Evolutionary conservation across 148 eudicot species (phyloP).

Genomic region (Cornus suecica): DNA sequence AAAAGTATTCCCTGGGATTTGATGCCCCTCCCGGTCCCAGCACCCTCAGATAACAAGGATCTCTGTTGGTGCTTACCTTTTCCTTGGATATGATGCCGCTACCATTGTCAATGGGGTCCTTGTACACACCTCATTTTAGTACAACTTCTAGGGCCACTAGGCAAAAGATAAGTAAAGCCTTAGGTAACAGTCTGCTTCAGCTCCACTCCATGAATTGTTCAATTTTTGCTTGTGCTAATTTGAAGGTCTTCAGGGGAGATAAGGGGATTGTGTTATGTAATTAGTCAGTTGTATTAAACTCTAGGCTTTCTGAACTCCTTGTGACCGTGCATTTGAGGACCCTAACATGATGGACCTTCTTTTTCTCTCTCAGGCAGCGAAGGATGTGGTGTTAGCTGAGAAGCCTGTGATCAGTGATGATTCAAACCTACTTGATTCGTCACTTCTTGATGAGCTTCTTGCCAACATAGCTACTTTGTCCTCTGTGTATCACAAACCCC

Average conservation of each 20-base stretch:
- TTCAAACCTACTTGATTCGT: slow-evolving; percentile 87
- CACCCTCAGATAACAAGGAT: too few species aligned
- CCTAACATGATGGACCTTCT: not conserved
- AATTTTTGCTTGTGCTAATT: not conserved
- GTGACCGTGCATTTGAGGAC: too few species aligned
- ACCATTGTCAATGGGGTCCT: not conserved
- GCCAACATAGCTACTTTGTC: slow-evolving; percentile 94
- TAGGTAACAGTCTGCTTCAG: not conserved
- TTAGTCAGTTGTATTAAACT: too few species aligned
- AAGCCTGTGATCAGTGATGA: slow-evolving; percentile 98
- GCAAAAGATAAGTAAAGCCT: not conserved
- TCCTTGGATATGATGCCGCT: not conserved
- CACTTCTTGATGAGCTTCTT: slow-evolving; percentile 96
- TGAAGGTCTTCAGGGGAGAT: not conserved
- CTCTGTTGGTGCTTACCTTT: too few species aligned
- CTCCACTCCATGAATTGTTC: not conserved
- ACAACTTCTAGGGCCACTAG: not conserved
- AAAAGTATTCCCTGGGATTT: too few species aligned
- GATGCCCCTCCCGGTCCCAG: too few species aligned
- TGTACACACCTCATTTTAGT: not conserved
- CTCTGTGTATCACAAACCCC: slow-evolving; percentile 96
- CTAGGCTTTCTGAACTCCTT: too few species aligned
- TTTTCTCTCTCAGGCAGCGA: slow-evolving; percentile 66
- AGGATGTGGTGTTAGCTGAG: slow-evolving; percentile 96
- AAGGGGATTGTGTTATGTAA: not conserved